phyloP scores from a whole-genome alignment of 768 basidiomycete genomes.

The Lentinula raphanica region DNA sequence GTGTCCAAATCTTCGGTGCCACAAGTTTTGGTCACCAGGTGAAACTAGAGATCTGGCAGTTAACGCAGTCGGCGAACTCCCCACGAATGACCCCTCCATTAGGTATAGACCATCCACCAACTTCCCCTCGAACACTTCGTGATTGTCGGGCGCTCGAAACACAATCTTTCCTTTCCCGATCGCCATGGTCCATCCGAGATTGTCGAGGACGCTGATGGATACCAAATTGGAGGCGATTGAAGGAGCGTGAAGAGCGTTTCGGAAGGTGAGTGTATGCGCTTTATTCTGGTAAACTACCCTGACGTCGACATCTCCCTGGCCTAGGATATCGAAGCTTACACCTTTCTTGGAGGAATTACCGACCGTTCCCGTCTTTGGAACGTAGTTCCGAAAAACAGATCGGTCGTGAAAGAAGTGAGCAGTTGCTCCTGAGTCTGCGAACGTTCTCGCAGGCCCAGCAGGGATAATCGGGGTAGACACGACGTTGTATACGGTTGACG shows the following conservation, averaged over 20 bases:
- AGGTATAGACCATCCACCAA: background rate
- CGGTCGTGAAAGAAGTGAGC: too few species aligned
- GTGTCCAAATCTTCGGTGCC: constrained; percentile 9
- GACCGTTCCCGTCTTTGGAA: constrained; percentile 9
- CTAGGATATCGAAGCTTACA: constrained; percentile 1
- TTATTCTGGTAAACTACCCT: background rate
- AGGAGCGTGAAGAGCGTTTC: constrained; percentile 11
- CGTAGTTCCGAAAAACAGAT: too few species aligned
- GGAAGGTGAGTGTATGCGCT: background rate
- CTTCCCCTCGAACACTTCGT: background rate
- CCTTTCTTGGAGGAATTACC: background rate
- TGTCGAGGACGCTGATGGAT: constrained; percentile 6
- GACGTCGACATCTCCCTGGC: constrained; percentile 6
- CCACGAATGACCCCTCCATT: background rate
- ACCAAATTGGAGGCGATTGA: constrained; percentile 10
- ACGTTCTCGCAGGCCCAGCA: too few species aligned
- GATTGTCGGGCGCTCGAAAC: background rate
- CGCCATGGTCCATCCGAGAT: background rate
- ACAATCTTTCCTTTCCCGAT: background rate
- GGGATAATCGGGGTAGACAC: too few species aligned
- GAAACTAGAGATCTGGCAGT: background rate
- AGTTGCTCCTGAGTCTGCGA: background rate
- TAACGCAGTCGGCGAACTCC: background rate
- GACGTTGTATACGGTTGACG: background rate
- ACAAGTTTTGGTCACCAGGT: background rate